Conservation (phyloP, 257 asterid genomes). For the Solanum tarapatanum region DNA sequence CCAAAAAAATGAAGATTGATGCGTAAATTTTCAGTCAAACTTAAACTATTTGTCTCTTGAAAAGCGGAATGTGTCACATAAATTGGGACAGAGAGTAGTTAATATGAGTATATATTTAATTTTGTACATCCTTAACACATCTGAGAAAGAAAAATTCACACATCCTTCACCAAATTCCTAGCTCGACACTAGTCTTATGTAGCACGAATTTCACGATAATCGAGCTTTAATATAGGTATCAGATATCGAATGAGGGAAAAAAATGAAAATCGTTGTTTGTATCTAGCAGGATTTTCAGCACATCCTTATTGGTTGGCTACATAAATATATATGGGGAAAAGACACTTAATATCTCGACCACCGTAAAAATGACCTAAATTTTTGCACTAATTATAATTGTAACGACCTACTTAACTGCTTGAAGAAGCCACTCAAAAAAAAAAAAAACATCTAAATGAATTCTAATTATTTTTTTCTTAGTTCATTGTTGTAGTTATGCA, state of each 20-base stretch:
- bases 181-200: background rate
- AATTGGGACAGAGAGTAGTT: background rate
- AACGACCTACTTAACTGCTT: background rate
- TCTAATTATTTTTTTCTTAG: background rate
- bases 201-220: too few relatives aligned
- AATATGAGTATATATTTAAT: background rate
- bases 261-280: too few relatives aligned
- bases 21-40: too few relatives aligned
- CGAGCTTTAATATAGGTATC: fast-evolving
- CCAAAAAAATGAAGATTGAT: too few relatives aligned
- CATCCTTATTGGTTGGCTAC: background rate
- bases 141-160: background rate
- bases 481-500: background rate
- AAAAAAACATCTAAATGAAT: background rate
- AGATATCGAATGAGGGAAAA: too few relatives aligned
- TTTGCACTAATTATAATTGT: background rate
- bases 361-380: background rate
- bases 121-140: background rate
- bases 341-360: background rate
- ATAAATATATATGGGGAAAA: background rate
- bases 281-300: background rate
- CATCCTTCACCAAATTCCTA: background rate
- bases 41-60: too few relatives aligned
- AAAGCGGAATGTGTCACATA: background rate
- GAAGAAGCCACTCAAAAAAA: background rate